Conservation (phyloP, 345 rosid genomes). For the Camelina neglecta region DNA sequence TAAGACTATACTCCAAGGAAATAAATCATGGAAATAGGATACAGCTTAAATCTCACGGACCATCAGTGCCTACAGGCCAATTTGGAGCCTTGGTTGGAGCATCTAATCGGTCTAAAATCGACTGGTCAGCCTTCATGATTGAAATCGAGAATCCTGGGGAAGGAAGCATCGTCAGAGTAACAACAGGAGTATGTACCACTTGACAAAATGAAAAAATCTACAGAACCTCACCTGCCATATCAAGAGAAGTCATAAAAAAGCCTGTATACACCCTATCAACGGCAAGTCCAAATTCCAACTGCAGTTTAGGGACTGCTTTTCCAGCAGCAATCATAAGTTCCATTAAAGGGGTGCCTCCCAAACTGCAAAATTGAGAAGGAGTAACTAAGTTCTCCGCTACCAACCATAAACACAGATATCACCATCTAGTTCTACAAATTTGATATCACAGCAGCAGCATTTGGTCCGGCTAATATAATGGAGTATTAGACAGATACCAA, state of each 20-base stretch:
- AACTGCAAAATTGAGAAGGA: slow-evolving; percentile 49
- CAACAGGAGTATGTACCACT: slow-evolving; percentile 23
- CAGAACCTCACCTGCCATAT: slow-evolving; percentile 87
- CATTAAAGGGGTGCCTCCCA: slow-evolving; percentile 94
- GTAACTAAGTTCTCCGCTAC: slow-evolving; percentile 1
- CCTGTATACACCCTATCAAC: slow-evolving; percentile 98
- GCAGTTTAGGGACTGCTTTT: slow-evolving; percentile 88
- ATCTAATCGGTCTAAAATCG: slow-evolving; percentile 72
- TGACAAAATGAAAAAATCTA: slow-evolving; percentile 7
- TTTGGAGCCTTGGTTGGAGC: slow-evolving; percentile 93
- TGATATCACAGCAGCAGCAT: background rate
- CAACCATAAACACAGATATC: slow-evolving; percentile 19
- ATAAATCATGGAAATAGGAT: slow-evolving; percentile 10
- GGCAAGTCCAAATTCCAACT: slow-evolving; percentile 93
- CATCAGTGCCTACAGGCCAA: slow-evolving; percentile 93
- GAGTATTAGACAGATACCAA: slow-evolving; percentile 12
- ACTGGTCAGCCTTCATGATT: slow-evolving; percentile 86
- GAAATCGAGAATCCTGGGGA: slow-evolving; percentile 86
- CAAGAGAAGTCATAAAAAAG: slow-evolving; percentile 96
- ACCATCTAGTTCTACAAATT: slow-evolving; percentile 3
- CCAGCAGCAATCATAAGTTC: slow-evolving; percentile 95
- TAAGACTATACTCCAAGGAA: background rate
- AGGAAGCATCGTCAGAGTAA: slow-evolving; percentile 19
- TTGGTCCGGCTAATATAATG: background rate
- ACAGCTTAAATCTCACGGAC: slow-evolving; percentile 50